phyloP scores from a whole-genome alignment of 2,329 filamentous ascomycete genomes.

The Lizonia empirigonia region DNA sequence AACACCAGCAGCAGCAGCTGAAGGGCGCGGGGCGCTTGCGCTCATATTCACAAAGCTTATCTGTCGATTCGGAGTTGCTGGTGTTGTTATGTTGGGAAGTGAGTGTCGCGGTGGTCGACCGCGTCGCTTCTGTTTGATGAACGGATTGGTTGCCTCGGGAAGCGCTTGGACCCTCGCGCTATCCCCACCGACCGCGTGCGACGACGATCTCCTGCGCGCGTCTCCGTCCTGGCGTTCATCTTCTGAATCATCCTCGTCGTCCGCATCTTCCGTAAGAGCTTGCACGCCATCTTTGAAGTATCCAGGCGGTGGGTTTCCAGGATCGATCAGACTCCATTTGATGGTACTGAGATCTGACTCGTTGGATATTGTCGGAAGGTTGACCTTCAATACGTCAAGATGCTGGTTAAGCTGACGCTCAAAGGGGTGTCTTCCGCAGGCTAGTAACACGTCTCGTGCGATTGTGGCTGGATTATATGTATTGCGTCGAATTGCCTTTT shows the following conservation, averaged over 20 bases:
- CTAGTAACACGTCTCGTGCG: constrained; percentile 66
- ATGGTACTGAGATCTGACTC: constrained; percentile 62
- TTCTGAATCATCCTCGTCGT: constrained; percentile 45
- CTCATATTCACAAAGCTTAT: constrained; percentile 29
- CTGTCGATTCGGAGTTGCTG: constrained; percentile 24
- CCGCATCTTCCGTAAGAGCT: constrained; percentile 39
- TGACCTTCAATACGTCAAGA: constrained; percentile 55
- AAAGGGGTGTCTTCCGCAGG: constrained; percentile 65
- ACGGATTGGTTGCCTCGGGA: constrained; percentile 40
- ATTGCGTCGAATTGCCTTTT: constrained; percentile 55
- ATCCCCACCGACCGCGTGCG: constrained; percentile 29
- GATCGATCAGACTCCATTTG: constrained; percentile 67
- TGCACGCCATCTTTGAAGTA: constrained; percentile 38
- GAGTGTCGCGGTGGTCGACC: constrained; percentile 47
- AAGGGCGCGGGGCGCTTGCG: constrained; percentile 30
- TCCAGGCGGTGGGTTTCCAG: constrained; percentile 53
- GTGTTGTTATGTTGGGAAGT: constrained; percentile 25
- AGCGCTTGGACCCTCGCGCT: constrained; percentile 36
- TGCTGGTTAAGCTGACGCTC: constrained; percentile 65
- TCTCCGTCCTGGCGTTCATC: constrained; percentile 22
- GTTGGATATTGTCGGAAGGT: constrained; percentile 52
- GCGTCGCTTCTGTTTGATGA: constrained; percentile 39
- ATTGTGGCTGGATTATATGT: constrained; percentile 67
- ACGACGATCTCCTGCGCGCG: constrained; percentile 21
- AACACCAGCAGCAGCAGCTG: constrained; percentile 20